phyloP scores from a whole-genome alignment of 2,329 filamentous ascomycete genomes.

The Epichloe brachyelytri region DNA sequence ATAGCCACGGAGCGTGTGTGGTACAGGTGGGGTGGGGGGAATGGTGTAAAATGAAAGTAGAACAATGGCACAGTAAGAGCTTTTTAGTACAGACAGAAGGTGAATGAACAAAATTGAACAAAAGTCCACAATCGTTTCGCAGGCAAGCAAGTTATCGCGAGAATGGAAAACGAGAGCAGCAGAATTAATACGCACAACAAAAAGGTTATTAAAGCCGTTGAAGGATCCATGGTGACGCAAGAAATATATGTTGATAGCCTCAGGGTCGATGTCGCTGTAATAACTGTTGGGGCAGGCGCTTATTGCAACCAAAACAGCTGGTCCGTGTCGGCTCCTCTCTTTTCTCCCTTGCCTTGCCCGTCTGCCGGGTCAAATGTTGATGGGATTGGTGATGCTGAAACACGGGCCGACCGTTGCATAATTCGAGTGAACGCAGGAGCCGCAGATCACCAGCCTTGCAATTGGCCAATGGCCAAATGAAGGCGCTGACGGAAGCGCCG shows the following conservation, averaged over 20 bases:
- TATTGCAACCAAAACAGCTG: neutral
- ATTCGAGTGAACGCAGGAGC: slow-evolving; percentile 8
- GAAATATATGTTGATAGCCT: neutral
- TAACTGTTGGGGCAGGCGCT: neutral
- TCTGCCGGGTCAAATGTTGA: neutral
- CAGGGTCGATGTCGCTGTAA: neutral
- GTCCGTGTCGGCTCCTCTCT: neutral
- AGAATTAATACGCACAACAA: slow-evolving; percentile 39
- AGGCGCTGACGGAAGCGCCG: slow-evolving; percentile 6
- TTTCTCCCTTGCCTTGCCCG: neutral
- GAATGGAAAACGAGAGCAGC: neutral
- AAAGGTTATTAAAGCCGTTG: slow-evolving; percentile 56
- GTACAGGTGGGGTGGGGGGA: neutral
- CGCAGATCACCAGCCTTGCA: neutral
- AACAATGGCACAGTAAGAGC: neutral
- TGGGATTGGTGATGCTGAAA: slow-evolving; percentile 6
- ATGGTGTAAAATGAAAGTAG: neutral
- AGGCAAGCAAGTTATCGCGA: neutral
- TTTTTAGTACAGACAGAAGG: neutral
- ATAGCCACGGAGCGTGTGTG: neutral
- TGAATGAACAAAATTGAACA: neutral
- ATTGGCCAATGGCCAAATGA: slow-evolving; percentile 8
- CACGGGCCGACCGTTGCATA: slow-evolving; percentile 6
- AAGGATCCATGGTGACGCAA: slow-evolving; percentile 37
- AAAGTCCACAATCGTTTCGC: neutral